Evolutionary conservation across 2,329 filamentous ascomycete species (phyloP), one percentile per base, ranked within the genome.

Genomic region (Nannizzia gypsea): DNA sequence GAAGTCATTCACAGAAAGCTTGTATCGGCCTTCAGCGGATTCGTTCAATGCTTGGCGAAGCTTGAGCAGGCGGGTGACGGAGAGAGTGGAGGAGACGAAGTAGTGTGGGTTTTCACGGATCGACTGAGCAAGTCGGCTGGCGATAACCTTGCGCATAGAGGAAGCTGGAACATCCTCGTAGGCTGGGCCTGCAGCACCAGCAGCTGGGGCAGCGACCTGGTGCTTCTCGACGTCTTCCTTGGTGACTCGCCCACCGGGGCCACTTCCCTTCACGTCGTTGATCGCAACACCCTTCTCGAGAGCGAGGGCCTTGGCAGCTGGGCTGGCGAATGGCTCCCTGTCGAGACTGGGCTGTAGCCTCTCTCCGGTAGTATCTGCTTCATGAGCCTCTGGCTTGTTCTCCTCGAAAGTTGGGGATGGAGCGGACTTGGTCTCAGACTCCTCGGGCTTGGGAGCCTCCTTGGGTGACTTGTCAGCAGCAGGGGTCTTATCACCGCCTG

Each of bases 1-100:
- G 83, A 99, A 96, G 78, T 99, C 93, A 78, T 99, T 99, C 78
- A 99, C 90, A n/a, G 91, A 96, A 62, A 99, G 88, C 84, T 96
- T 99, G 84, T 96, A 99, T 77, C 90, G 86, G 78, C 92, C 93
- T 64, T 96, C 87, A 55, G 89, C 81, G 11, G 88, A 86, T 72
- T 85, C 83, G 80, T 99, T 99, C 67, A 99, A 84, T 61, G 92
- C 90, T 77, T 89, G 84, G 70, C 93, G 90, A 68, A 99, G 90
- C 82, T 96, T 97, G 70, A 96, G 80, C 56, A 99, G 88, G 83
- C 97, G 97, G 75, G 81, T 83, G 65, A 99, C 93, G 61, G 92
- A 97, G 72, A 99, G 83, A 67, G 84, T 85, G 69, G 90, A 87
- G 69, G 89, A 89, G 70, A 99, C 92, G 74, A 92, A 99, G 84